Conservation (phyloP, 306 rosid genomes). For the Quercus variabilis region DNA sequence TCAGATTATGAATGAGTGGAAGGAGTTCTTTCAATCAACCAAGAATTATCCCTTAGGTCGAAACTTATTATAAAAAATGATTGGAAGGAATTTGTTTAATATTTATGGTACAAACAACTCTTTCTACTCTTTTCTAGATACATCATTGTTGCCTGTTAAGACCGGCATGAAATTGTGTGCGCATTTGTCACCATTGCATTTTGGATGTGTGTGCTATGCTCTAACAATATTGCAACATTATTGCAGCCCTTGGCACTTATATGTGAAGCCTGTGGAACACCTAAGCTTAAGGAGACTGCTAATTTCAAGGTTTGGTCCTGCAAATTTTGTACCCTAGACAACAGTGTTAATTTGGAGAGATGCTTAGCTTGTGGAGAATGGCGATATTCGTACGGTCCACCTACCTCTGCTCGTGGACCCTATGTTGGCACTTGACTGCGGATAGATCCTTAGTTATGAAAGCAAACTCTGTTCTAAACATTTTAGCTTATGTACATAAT, state of each 20-base stretch:
- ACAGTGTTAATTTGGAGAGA: constrained; percentile 40
- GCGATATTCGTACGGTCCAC: constrained; percentile 55
- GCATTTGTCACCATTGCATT: not conserved
- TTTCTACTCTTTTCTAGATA: too few species aligned
- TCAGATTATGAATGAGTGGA: too few species aligned
- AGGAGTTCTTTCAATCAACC: too few species aligned
- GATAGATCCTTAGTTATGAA: not conserved
- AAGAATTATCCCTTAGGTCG: too few species aligned
- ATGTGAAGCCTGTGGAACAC: constrained; percentile 47
- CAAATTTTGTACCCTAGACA: constrained; percentile 57
- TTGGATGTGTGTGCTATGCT: not conserved
- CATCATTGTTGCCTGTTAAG: too few species aligned
- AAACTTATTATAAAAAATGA: too few species aligned
- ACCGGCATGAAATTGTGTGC: too few species aligned
- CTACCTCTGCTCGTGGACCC: constrained; percentile 28
- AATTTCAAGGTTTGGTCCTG: constrained; percentile 48
- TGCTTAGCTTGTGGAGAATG: constrained; percentile 61
- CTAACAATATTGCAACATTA: constrained; percentile 13
- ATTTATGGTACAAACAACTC: too few species aligned
- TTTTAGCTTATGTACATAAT: too few species aligned
- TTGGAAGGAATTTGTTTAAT: too few species aligned
- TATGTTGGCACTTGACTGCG: constrained; percentile 31
- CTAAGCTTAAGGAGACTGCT: constrained; percentile 6
- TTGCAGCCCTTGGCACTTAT: constrained; percentile 37
- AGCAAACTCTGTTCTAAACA: too few species aligned